Conservation (phyloP, 768 basidiomycete species). For the Coprinopsis marcescibilis region DNA sequence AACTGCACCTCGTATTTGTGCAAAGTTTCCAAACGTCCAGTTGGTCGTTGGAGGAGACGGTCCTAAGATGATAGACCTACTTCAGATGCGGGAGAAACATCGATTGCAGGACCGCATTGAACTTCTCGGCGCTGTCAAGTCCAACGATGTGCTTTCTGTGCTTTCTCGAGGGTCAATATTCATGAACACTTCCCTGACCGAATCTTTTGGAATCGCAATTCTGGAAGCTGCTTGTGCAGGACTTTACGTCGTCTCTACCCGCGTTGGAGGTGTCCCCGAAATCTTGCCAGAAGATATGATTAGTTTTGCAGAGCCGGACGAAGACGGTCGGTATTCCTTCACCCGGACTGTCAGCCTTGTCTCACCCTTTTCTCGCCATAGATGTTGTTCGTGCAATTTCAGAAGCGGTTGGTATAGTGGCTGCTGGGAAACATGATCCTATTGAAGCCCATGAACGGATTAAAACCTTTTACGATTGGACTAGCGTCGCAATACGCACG, state of each 20-base stretch:
- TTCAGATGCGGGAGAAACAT: slow-evolving; percentile 93
- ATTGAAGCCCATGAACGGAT: slow-evolving; percentile 70
- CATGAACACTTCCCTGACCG: slow-evolving; percentile 93
- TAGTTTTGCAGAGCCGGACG: slow-evolving; percentile 89
- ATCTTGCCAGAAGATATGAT: slow-evolving; percentile 93
- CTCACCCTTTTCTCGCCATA: slow-evolving; percentile 23
- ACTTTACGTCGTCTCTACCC: slow-evolving; percentile 88
- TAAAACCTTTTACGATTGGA: slow-evolving; percentile 85
- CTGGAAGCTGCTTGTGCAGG: slow-evolving; percentile 95
- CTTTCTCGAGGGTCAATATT: slow-evolving; percentile 84
- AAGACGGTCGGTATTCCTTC: slow-evolving; percentile 62
- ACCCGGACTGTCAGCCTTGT: not conserved
- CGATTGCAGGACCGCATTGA: slow-evolving; percentile 89
- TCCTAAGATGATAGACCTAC: slow-evolving; percentile 88
- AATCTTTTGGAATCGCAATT: slow-evolving; percentile 96
- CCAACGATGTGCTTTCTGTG: slow-evolving; percentile 82
- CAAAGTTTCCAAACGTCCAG: slow-evolving; percentile 75
- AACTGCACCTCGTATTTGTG: slow-evolving; percentile 85
- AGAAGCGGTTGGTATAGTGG: slow-evolving; percentile 70
- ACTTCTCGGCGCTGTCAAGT: slow-evolving; percentile 75
- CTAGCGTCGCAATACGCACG: slow-evolving; percentile 68
- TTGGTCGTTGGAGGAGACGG: slow-evolving; percentile 94
- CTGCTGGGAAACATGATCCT: slow-evolving; percentile 67
- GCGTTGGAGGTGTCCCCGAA: slow-evolving; percentile 94
- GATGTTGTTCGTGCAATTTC: slow-evolving; percentile 83